phyloP scores from a whole-genome alignment of 495 filamentous ascomycete genomes.

The Tuber indicum region DNA sequence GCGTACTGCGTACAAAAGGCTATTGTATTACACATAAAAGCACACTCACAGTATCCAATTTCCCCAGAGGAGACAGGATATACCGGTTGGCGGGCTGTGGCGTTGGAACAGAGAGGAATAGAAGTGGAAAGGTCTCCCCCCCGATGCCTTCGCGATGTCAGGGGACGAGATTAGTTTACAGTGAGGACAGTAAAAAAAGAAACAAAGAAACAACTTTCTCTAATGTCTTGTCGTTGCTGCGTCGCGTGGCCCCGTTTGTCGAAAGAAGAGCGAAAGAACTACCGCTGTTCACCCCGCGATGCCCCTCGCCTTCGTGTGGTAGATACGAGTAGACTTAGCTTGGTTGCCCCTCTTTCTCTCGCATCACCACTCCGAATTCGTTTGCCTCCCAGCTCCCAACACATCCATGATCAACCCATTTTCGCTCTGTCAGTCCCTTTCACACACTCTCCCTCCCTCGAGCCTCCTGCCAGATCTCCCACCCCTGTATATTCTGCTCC shows the following conservation, averaged over 20 bases:
- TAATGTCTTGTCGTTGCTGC: slow-evolving; percentile 23
- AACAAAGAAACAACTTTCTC: slow-evolving; percentile 17
- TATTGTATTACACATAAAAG: slow-evolving; percentile 10
- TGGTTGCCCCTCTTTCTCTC: slow-evolving; percentile 39
- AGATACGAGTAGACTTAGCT: not conserved
- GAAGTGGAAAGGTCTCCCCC: not conserved
- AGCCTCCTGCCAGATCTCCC: slow-evolving; percentile 30
- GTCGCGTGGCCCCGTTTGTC: slow-evolving; percentile 19
- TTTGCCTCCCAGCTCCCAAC: slow-evolving; percentile 44
- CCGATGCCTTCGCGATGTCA: not conserved
- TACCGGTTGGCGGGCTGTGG: slow-evolving; percentile 14
- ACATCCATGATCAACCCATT: slow-evolving; percentile 41
- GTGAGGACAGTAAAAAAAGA: not conserved
- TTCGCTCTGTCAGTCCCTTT: slow-evolving; percentile 41
- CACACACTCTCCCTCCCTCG: slow-evolving; percentile 41
- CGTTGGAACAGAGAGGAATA: slow-evolving; percentile 16
- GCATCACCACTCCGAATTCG: slow-evolving; percentile 36
- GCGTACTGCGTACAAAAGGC: not conserved
- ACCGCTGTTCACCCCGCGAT: slow-evolving; percentile 32
- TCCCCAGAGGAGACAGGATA: slow-evolving; percentile 8
- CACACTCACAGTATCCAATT: not conserved
- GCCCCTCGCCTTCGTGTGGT: slow-evolving; percentile 33
- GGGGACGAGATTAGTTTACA: not conserved
- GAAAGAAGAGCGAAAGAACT: slow-evolving; percentile 18
- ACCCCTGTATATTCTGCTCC: slow-evolving; percentile 35